phyloP scores from a whole-genome alignment of 2,329 filamentous ascomycete species.

The Cordyceps pruinosa region DNA sequence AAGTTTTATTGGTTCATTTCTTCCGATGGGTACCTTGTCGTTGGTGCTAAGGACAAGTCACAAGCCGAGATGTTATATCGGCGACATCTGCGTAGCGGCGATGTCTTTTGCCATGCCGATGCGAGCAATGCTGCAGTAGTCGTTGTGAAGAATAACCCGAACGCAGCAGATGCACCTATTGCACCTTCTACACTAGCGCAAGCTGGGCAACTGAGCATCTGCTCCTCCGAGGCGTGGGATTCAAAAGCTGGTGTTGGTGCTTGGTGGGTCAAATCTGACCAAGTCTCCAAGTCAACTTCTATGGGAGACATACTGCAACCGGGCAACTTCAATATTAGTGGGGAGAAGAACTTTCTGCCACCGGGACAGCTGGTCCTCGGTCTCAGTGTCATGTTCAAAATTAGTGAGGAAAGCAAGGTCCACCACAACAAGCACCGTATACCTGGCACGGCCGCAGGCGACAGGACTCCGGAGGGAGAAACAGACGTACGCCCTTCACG shows the following conservation, averaged over 20 bases:
- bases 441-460: conserved; percentile 21
- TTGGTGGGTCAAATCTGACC: conserved; percentile 89
- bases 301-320: conserved; percentile 72
- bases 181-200: conserved; percentile 87
- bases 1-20: conserved; percentile 96
- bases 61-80: conserved; percentile 93
- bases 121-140: conserved; percentile 77
- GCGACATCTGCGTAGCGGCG: conserved; percentile 77
- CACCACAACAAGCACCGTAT: conserved; percentile 66
- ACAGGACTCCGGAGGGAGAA: conserved; percentile 14
- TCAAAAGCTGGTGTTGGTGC: conserved; percentile 92
- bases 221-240: conserved; percentile 87
- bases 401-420: conserved; percentile 79
- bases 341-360: conserved; percentile 85
- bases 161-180: conserved; percentile 74
- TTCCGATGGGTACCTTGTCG: conserved; percentile 86
- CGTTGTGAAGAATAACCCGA: conserved; percentile 80
- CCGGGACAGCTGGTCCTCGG: conserved; percentile 83
- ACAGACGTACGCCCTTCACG: not conserved
- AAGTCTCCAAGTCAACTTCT: conserved; percentile 79
- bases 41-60: conserved; percentile 80
- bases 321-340: conserved; percentile 74
- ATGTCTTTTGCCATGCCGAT: conserved; percentile 88
- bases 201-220: conserved; percentile 77
- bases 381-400: conserved; percentile 78